These are phyloP conservation scores for Metschnikowia bowlesiae DNA, from an alignment of 805 yeast genomes.

Conservation along the genomic window DNA sequence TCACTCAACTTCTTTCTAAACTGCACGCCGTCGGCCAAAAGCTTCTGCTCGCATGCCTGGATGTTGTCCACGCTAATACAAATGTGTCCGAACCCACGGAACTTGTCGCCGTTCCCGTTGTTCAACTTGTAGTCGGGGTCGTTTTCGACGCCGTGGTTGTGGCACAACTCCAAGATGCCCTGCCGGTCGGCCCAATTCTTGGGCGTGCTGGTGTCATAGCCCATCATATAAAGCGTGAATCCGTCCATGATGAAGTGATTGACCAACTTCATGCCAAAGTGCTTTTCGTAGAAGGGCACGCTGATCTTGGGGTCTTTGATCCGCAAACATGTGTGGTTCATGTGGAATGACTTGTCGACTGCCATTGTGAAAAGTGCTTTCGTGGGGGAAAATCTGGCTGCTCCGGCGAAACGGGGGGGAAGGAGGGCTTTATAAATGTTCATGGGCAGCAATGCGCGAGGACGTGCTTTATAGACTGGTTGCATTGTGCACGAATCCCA, in stretches of 20 bases:
- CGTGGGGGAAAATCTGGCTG: background rate
- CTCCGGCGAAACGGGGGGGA: background rate
- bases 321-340: conserved; percentile 75
- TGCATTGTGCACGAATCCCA: background rate
- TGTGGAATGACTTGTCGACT: conserved; percentile 33
- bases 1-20: conserved; percentile 83
- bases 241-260: conserved; percentile 46
- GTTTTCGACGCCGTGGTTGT: conserved; percentile 68
- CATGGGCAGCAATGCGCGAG: background rate
- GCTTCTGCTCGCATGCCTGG: conserved; percentile 50
- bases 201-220: conserved; percentile 44
- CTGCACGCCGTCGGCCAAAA: conserved; percentile 58
- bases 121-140: conserved; percentile 53
- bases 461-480: background rate
- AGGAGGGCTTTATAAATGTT: background rate
- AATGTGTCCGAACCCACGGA: conserved; percentile 91
- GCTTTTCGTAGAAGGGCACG: conserved; percentile 64
- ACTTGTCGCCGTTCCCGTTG: conserved; percentile 81
- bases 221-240: conserved; percentile 68
- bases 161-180: conserved; percentile 83
- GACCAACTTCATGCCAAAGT: conserved; percentile 69
- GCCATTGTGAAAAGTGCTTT: conserved; percentile 21
- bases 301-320: conserved; percentile 76
- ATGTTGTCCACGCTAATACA: conserved; percentile 85
- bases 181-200: conserved; percentile 42